Conservation (phyloP, 2,329 filamentous ascomycete species). For the Fusarium begoniae region DNA sequence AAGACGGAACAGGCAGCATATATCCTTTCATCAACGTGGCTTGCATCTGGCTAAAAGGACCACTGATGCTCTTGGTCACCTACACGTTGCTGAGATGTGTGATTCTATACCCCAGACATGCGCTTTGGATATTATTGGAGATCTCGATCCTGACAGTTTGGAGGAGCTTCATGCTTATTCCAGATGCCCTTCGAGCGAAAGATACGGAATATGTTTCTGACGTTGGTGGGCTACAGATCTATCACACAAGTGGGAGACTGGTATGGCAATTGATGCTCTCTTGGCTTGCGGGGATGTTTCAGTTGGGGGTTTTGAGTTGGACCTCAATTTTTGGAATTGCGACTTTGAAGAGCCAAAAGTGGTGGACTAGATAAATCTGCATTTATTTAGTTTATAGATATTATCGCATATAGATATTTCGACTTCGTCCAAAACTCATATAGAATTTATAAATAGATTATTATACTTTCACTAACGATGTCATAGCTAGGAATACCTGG, state of each 20-base stretch:
- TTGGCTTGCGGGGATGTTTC: background rate
- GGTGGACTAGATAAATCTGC: background rate
- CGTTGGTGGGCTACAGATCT: background rate
- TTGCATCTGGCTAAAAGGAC: background rate
- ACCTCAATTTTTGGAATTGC: background rate
- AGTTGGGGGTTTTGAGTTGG: background rate
- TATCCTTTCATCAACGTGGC: background rate
- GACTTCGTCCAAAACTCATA: accelerated
- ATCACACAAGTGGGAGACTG: background rate
- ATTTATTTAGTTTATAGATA: background rate
- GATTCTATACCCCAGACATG: background rate
- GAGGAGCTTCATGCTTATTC: background rate
- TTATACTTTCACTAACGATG: background rate
- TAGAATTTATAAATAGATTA: background rate
- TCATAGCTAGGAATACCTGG: background rate
- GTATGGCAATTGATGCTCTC: background rate
- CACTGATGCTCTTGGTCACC: background rate
- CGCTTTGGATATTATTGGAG: background rate
- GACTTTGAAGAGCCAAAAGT: background rate
- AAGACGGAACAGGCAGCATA: background rate
- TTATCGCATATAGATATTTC: background rate
- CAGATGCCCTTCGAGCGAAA: background rate
- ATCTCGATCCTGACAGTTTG: background rate
- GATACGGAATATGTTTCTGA: background rate
- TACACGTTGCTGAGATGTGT: background rate